Evolutionary conservation across 768 basidiomycete species (phyloP), one percentile per base, ranked within the genome.

Genomic region (Mycena capillaripes): DNA sequence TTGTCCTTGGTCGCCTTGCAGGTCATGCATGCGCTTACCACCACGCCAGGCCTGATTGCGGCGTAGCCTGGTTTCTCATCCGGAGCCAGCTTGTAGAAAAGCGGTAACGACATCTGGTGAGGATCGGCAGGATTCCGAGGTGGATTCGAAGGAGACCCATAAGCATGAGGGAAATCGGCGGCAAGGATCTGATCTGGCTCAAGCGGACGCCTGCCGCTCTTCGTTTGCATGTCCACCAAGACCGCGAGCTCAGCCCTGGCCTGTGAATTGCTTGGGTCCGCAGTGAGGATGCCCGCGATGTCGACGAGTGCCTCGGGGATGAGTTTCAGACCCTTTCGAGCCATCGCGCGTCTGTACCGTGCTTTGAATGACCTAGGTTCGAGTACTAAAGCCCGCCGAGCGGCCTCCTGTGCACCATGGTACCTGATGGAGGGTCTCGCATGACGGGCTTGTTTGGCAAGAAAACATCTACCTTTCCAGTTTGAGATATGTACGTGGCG

Each of bases 261-360:
- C 38, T 61, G 38, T 4, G 50, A 30, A 21, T 62, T 69, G 5
- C 14, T 17, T 21, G 67, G 67, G 40, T 69, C 59, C 14, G 67
- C 52, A 4, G 67, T 55, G n/a, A 61, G 50, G 1, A 69, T 10
- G 8, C 46, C 46, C 16, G 42, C 57, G 25, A 67, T 58, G 12
- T 59, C 66, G 34, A 67, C 57, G 19, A 59, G 57, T 0, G 66
- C 66, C 12, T 58, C 46, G 0, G 57, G 57, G 66, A 67, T 59
- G 46, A 58, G 34, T 12, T 67, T 59, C 32, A 58, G 23, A 27
- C 57, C 57, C 36, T 67, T 67, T 12, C 66, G 56, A 2, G 66
- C 66, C 66, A 67, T 67, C 44, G 66, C 66, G 34, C 66, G 57
- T 59, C 66, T 38, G 21, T 50, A 59, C 36, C 66, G 23, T 29